phyloP scores from a whole-genome alignment of 1,284 basidiomycete genomes.

The Puccinia novopanici region DNA sequence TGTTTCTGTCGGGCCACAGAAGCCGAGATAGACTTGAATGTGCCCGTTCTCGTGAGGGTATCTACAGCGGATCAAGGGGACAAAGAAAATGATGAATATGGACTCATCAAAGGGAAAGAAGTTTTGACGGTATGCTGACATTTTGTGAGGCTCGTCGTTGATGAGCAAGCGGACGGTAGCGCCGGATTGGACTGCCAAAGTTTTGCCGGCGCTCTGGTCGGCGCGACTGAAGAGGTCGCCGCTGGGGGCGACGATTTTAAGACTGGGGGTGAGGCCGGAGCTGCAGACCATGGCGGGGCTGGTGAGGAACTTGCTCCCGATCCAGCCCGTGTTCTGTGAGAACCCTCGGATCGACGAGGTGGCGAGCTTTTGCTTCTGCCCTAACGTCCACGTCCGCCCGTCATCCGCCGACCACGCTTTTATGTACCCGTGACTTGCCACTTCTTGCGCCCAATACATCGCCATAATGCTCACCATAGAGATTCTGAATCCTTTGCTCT shows the following conservation, averaged over 20 bases:
- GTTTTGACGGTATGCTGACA: neutral
- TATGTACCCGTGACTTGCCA: neutral
- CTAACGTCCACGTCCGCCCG: conserved; percentile 16
- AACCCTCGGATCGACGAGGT: conserved; percentile 20
- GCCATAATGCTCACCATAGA: neutral
- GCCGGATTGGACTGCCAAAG: conserved; percentile 39
- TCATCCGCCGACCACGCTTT: conserved; percentile 34
- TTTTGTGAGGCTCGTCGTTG: conserved; percentile 25
- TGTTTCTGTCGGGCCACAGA: conserved; percentile 33
- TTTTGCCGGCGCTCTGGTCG: conserved; percentile 45
- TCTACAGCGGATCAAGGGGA: neutral
- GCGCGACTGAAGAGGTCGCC: conserved; percentile 43
- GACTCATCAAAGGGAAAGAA: too few relatives aligned
- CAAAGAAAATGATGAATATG: neutral
- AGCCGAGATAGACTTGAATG: conserved; percentile 43
- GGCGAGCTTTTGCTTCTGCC: conserved; percentile 11
- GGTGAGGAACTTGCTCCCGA: conserved; percentile 41
- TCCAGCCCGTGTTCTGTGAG: conserved; percentile 48
- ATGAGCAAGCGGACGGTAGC: conserved; percentile 33
- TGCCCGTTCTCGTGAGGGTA: conserved; percentile 45
- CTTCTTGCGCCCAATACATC: neutral
- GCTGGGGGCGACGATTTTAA: conserved; percentile 29
- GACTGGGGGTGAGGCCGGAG: conserved; percentile 29
- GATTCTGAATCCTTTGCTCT: neutral
- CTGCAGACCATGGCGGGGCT: conserved; percentile 42